Evolutionary conservation across 2,329 filamentous ascomycete species (phyloP).

Genomic region (Graphilbum fragrans): DNA sequence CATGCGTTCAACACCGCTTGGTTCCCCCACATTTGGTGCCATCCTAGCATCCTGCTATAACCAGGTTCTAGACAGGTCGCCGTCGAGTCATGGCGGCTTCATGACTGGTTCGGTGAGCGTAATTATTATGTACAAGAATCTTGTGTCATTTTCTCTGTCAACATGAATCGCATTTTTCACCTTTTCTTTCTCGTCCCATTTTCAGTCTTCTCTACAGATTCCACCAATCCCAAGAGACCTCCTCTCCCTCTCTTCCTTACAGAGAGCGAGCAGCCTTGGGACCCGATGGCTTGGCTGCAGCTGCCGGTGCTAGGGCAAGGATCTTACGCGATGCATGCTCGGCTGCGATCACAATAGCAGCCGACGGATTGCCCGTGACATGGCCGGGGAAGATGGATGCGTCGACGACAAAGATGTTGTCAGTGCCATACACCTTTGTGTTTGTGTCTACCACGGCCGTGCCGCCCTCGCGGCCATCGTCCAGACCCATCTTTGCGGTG

Average conservation of each 20-base stretch:
- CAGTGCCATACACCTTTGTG: conserved; percentile 53
- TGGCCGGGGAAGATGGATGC: conserved; percentile 46
- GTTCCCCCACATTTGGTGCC: not conserved
- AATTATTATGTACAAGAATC: no score
- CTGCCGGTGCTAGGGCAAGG: conserved; percentile 22
- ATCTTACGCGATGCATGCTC: conserved; percentile 41
- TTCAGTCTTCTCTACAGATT: not conserved
- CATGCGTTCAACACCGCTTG: not conserved
- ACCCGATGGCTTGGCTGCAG: not conserved
- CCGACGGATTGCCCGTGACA: conserved; percentile 45
- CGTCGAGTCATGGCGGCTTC: not conserved
- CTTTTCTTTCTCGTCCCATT: not conserved
- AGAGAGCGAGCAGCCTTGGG: no score
- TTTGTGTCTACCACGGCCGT: conserved; percentile 50
- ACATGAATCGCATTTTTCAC: not conserved
- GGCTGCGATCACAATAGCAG: conserved; percentile 44
- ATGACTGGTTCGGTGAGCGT: not conserved
- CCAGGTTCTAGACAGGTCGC: not conserved
- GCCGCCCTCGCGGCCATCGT: conserved; percentile 40
- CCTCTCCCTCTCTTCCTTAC: not conserved
- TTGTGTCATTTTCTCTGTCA: not conserved
- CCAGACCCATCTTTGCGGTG: conserved; percentile 47
- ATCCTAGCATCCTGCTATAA: not conserved
- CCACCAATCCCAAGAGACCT: not conserved
- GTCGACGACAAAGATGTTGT: conserved; percentile 49